Evolutionary conservation across 306 rosid species (phyloP).

Genomic region (Rubus parviflorus): DNA sequence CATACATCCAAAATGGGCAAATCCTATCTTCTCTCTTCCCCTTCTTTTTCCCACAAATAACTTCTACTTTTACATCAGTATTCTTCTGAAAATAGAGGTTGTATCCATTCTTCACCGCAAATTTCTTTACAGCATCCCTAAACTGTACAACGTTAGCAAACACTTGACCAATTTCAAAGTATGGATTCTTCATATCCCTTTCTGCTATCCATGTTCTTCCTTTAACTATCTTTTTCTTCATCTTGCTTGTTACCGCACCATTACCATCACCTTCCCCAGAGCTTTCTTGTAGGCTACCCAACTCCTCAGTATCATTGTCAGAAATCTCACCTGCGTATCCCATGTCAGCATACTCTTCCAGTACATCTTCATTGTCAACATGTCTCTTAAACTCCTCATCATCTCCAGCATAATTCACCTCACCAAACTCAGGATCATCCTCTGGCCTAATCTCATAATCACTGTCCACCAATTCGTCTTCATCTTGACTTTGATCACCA

Average conservation of each 20-base stretch:
- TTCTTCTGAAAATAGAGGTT: too few relatives aligned
- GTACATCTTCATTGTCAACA: neutral
- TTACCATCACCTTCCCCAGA: neutral
- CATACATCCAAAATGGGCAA: too few relatives aligned
- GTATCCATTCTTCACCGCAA: too few relatives aligned
- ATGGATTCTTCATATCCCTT: too few relatives aligned
- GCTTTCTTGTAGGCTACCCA: neutral
- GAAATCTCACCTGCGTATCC: neutral
- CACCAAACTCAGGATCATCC: neutral
- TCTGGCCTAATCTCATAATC: neutral
- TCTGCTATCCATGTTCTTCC: too few relatives aligned
- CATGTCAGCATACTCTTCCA: neutral
- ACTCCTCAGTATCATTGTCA: neutral
- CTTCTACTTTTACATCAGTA: too few relatives aligned
- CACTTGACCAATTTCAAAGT: too few relatives aligned
- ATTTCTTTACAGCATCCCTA: too few relatives aligned
- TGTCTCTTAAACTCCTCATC: neutral
- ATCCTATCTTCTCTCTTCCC: too few relatives aligned
- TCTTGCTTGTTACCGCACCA: neutral
- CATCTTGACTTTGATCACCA: neutral
- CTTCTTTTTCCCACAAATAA: too few relatives aligned
- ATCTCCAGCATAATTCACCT: neutral
- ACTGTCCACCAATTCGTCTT: neutral
- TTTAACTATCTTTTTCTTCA: neutral
- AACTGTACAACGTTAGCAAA: too few relatives aligned